Evolutionary conservation across 75 land plant species (phyloP), one percentile per base, ranked within the genome.

Genomic region (Picea glauca): DNA sequence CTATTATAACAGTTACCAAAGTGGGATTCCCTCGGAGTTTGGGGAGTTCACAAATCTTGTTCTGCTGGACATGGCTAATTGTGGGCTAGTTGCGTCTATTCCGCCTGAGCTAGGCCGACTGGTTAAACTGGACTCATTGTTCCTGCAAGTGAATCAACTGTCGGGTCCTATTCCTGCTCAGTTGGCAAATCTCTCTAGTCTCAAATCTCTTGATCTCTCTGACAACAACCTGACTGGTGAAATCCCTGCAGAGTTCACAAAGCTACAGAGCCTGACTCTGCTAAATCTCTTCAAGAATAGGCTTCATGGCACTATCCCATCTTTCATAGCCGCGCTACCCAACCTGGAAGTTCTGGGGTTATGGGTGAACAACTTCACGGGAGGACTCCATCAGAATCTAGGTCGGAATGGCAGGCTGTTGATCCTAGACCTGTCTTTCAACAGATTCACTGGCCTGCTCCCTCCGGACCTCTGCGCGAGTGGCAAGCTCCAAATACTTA

Each of bases 321-420:
- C 62, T 32, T 83, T 78, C 84, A 76, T 92, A 15, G 88, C 87
- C 1, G 88, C 84, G 63, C 61, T 92, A 20, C 89, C 91, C 40
- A 80, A 88, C 11, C 64, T 92, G 79, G 88, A 91, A 82, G 83
- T 87, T 23, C 74, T 95, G 13, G 74, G 83, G 74, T 84, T 95
- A 32, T 95, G 96, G 96, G 62, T 81, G 72, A 95, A 95, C 78
- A 89, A 91, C 61, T 90, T 95, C 84, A 92, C 92, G 1, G 92
- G 92, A 4, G 32, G 56, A n/a, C 80, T 92, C 56, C 94, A 92
- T 77, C 75, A 81, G 33, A 77, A 60, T 18, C 87, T 92, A 1
- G 94, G 94, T 1, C 30, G 17, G 63, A 90, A 83, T 56, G 87
- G 86, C 9, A 79, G 56, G 54, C 62, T 92, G 20, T n/a, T 21